Conservation (phyloP, 2,329 filamentous ascomycete species). For the Cytospora piceicola region DNA sequence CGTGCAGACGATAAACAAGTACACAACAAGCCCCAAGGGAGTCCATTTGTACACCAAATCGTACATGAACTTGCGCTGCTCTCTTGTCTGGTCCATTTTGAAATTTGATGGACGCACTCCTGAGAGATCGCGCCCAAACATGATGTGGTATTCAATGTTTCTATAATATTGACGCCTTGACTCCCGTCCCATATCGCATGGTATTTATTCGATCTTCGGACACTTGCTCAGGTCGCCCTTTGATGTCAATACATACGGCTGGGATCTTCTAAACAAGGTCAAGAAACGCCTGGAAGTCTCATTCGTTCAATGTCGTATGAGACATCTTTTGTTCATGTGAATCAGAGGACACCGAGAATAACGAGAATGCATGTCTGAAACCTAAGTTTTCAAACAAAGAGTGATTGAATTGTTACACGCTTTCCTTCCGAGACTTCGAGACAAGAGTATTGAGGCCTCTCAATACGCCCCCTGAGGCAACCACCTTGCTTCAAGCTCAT, state of each 20-base stretch:
- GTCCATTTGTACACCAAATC: slow-evolving; percentile 22
- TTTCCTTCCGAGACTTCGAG: background rate
- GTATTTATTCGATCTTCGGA: slow-evolving; percentile 7
- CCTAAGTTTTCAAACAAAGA: slow-evolving; percentile 2
- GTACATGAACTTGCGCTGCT: slow-evolving; percentile 12
- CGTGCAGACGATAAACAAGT: slow-evolving; percentile 11
- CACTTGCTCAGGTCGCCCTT: background rate
- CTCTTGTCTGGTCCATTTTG: slow-evolving; percentile 6
- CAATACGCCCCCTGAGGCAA: slow-evolving; percentile 16
- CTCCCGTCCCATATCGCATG: background rate
- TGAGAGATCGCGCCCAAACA: slow-evolving; percentile 9
- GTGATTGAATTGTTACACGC: slow-evolving; percentile 21
- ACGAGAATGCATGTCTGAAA: slow-evolving; percentile 8
- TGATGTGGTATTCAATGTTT: background rate
- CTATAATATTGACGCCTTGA: background rate
- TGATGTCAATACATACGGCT: background rate
- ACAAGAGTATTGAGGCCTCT: slow-evolving; percentile 4
- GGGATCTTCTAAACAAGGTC: background rate
- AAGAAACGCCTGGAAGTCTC: slow-evolving; percentile 7
- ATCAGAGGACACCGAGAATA: background rate
- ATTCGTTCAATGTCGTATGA: slow-evolving; percentile 3
- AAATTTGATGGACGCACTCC: background rate
- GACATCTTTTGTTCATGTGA: slow-evolving; percentile 12
- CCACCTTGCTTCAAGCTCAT: slow-evolving; percentile 30
- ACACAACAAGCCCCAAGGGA: slow-evolving; percentile 19